A percentile compares a stretch with the other conserved stretches of the same genome.
phyloP scores from a whole-genome alignment of 2,329 filamentous ascomycete genomes.

The Penicillium expansum region DNA sequence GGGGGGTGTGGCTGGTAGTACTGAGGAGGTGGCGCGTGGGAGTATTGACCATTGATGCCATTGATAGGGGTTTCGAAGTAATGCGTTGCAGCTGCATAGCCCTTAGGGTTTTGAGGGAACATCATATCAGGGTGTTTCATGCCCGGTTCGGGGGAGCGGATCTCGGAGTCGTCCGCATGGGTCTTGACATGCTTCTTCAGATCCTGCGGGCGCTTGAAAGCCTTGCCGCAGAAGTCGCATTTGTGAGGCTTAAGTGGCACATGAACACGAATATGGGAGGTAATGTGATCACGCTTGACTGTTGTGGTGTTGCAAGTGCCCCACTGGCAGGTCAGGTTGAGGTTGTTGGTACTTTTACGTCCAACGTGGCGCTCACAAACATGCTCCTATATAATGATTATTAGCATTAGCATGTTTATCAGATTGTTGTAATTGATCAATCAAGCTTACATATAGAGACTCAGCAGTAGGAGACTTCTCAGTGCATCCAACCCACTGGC shows the following conservation, averaged over 20 bases:
- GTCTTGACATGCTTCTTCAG: constrained; percentile 99
- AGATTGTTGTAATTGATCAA: neutral
- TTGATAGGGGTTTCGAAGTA: constrained; percentile 55
- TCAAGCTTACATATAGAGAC: constrained; percentile 57
- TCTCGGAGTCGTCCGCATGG: constrained; percentile 89
- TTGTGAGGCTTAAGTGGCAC: constrained; percentile 99
- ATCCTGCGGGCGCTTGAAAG: constrained; percentile 98
- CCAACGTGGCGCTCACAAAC: constrained; percentile 98
- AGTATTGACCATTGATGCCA: constrained; percentile 46
- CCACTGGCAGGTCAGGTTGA: constrained; percentile 97
- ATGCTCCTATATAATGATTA: constrained; percentile 66
- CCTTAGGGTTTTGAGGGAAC: constrained; percentile 40
- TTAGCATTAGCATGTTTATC: neutral
- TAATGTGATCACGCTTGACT: constrained; percentile 98
- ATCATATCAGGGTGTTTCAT: constrained; percentile 45
- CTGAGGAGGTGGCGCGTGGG: constrained; percentile 45
- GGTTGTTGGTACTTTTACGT: constrained; percentile 97
- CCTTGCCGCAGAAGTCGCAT: constrained; percentile 97
- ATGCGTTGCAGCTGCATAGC: constrained; percentile 47
- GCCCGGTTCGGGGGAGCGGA: constrained; percentile 62
- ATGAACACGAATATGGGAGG: constrained; percentile 96
- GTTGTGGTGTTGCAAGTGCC: constrained; percentile 93
- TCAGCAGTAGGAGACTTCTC: constrained; percentile 59
- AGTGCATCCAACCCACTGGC: constrained; percentile 62
- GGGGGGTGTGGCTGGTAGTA: constrained; percentile 57